Evolutionary conservation across 2,329 filamentous ascomycete species (phyloP).

Genomic region (Hypomyces perniciosus): DNA sequence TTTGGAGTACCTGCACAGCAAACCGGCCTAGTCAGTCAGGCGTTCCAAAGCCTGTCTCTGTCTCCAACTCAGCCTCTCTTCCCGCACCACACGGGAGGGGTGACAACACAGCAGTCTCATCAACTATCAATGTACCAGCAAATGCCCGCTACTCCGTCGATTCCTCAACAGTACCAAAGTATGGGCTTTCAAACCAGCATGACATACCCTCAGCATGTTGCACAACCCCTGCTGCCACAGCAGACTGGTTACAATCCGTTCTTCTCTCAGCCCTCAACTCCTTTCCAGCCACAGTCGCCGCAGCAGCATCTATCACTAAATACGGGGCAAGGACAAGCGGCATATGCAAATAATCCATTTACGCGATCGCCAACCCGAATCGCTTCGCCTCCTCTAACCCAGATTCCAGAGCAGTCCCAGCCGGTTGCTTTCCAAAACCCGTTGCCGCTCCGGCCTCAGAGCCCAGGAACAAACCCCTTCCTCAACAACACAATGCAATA

Average conservation of each 20-base stretch:
- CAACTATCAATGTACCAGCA: constrained; percentile 37
- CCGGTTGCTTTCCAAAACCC: constrained; percentile 35
- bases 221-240: constrained; percentile 30
- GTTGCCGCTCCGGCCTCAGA: constrained; percentile 24
- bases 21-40: constrained; percentile 49
- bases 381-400: constrained; percentile 43
- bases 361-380: constrained; percentile 44
- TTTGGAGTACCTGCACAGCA: constrained; percentile 51
- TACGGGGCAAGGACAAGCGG: constrained; percentile 29
- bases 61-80: constrained; percentile 58
- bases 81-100: constrained; percentile 67
- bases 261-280: constrained; percentile 33
- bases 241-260: constrained; percentile 49
- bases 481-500: constrained; percentile 26
- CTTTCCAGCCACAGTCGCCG: constrained; percentile 25
- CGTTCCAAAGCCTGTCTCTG: constrained; percentile 71
- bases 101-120: constrained; percentile 35
- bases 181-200: constrained; percentile 38
- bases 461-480: constrained; percentile 33
- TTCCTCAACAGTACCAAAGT: constrained; percentile 34
- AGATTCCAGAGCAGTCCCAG: constrained; percentile 49
- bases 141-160: constrained; percentile 36
- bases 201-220: constrained; percentile 35
- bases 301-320: constrained; percentile 37
- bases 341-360: constrained; percentile 42